phyloP scores from a whole-genome alignment of 2,329 filamentous ascomycete genomes.

The Escovopsis sp. region DNA sequence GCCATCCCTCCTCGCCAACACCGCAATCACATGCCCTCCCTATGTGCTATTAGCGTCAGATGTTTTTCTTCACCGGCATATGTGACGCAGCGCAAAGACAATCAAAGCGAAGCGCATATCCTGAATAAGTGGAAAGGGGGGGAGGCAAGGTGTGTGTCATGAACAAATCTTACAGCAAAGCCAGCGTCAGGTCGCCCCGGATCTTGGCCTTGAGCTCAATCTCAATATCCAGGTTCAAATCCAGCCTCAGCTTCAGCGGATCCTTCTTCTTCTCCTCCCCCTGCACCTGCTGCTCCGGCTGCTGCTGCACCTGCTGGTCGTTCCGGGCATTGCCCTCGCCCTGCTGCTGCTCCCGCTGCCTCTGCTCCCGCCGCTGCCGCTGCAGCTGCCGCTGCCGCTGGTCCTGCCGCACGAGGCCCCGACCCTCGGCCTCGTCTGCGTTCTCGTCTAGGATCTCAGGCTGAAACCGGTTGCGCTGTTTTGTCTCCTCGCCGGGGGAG shows the following conservation, averaged over 20 bases:
- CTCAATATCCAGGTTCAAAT: conserved; percentile 71
- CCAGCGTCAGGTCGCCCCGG: conserved; percentile 67
- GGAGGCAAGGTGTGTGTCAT: not conserved
- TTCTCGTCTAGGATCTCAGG: not conserved
- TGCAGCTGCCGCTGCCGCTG: not conserved
- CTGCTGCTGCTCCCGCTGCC: conserved; percentile 15
- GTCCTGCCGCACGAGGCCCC: not conserved
- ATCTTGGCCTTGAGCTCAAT: conserved; percentile 77
- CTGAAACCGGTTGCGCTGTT: not conserved
- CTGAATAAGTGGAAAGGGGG: conserved; percentile 1
- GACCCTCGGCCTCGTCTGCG: not conserved
- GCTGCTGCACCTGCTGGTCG: conserved; percentile 10
- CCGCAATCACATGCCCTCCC: no score
- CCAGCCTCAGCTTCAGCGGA: conserved; percentile 46
- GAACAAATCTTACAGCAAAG: conserved; percentile 39
- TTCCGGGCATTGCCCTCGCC: not conserved
- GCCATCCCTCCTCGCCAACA: not conserved
- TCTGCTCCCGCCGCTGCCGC: conserved; percentile 5
- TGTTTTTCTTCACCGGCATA: not conserved
- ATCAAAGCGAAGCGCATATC: no score
- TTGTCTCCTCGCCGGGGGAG: not conserved
- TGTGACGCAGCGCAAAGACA: not conserved
- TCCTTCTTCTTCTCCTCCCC: conserved; percentile 37
- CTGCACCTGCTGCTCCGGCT: conserved; percentile 11
- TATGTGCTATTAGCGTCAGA: no score